Evolutionary conservation across 371 early-diverging fungal genomes (phyloP), one percentile per base, ranked within the genome.

Genomic region (Apophysomyces elegans): DNA sequence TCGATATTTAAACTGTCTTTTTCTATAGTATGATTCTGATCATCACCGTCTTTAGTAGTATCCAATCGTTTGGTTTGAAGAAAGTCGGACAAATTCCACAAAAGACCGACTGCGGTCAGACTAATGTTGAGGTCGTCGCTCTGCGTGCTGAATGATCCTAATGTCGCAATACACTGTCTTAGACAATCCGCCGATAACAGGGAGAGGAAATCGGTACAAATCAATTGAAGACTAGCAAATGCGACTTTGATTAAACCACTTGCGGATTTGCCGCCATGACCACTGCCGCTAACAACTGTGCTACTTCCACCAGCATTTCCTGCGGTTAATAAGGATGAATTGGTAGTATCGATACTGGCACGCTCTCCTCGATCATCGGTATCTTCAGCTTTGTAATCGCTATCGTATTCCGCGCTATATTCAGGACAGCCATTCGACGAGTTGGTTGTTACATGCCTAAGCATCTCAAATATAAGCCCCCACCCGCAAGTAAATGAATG

Each of bases 181-280:
- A 99, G 73, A 61, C 92, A 89, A 9, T 79, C 79, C 1, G 95
- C 91, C 14, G 86, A 83, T 70, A 99, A 75, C 4, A 91, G 80
- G 3, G 93, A 84, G 37, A 99, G 66, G 66, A 97, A 97, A 70
- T 99, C 98, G 5, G 95, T 91, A 74, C 97, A 97, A n/a, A 99
- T 94, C 32, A 99, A 75, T 74, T 98, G 97, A 46, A 98, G 74
- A 61, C 92, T 94, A 4, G 97, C 91, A 66, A 99, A 98, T 3
- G 94, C 97, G 36, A 91, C 82, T 12, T 94, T 89, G 63, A 97
- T 90, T 12, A 97, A 81, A 1, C 87, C 87, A 16, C 79, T 68
- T 1, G 81, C 62, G 43, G 73, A 67, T 39, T 75, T 75, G 2
- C 47, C 50, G 16, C 47, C 38, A 4, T 37, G 43, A 8, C 41